These are phyloP conservation scores for Cercospora sp. DNA, from an alignment of 2,329 filamentous ascomycete species.

Conservation along the genomic window DNA sequence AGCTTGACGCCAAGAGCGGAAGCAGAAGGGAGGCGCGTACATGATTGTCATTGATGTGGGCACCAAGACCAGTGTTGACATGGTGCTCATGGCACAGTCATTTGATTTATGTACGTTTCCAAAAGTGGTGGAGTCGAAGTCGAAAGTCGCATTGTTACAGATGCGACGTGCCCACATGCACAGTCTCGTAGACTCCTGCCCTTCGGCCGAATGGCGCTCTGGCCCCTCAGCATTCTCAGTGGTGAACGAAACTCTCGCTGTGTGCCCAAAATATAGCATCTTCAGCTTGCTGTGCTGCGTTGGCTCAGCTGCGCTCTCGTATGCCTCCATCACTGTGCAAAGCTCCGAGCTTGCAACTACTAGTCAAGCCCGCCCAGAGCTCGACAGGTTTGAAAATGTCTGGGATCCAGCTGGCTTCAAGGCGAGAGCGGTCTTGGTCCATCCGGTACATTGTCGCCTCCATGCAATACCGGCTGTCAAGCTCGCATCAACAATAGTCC, in stretches of 20 bases:
- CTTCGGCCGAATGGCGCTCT: background rate
- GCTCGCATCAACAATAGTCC: background rate
- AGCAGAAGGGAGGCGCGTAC: background rate
- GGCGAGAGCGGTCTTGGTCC: background rate
- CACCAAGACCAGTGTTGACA: background rate
- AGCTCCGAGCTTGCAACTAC: background rate
- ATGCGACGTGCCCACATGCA: background rate
- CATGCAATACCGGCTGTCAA: background rate
- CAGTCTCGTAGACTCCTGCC: background rate
- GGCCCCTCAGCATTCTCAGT: background rate
- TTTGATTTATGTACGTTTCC: background rate
- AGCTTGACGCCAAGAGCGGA: background rate
- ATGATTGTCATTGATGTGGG: background rate
- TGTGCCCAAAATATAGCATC: background rate
- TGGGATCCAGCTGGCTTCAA: background rate
- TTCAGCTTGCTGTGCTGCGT: background rate
- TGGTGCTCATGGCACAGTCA: background rate
- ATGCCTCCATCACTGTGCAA: background rate
- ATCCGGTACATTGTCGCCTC: too few species aligned
- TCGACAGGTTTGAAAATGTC: background rate
- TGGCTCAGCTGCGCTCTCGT: background rate
- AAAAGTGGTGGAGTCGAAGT: background rate
- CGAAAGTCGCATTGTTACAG: background rate
- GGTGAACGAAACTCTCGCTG: background rate
- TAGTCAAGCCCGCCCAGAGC: background rate